These are phyloP conservation scores for Ambrosia hybrid DNA, from an alignment of 140 eudicot genomes.

Conservation along the genomic window DNA sequence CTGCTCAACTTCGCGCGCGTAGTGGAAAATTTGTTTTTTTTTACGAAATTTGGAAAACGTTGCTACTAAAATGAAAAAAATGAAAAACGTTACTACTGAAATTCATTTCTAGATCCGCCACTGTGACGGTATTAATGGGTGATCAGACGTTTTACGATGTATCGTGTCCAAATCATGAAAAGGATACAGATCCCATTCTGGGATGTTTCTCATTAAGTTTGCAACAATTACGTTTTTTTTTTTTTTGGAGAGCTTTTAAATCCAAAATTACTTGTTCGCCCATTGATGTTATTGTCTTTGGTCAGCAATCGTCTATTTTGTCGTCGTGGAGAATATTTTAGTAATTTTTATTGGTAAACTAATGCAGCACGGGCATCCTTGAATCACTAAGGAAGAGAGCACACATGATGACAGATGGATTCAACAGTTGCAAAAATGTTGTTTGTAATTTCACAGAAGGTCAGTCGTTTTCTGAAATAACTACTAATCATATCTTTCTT, in stretches of 20 bases:
- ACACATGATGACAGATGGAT: slow-evolving; percentile 95
- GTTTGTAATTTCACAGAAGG: slow-evolving; percentile 99
- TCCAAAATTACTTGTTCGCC: not conserved
- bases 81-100: too few species aligned
- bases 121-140: not conserved
- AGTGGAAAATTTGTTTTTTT: too few species aligned
- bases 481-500: not conserved
- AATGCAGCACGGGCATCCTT: slow-evolving; percentile 89
- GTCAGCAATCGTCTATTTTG: not conserved
- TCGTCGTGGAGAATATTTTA: slow-evolving; percentile 16
- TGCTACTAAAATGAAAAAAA: too few species aligned
- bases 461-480: slow-evolving; percentile 15
- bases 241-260: not conserved
- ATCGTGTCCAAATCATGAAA: too few species aligned
- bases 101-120: too few species aligned
- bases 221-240: not conserved
- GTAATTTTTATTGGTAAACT: slow-evolving; percentile 16
- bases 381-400: slow-evolving; percentile 95
- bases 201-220: not conserved
- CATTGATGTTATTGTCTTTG: slow-evolving; percentile 7
- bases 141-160: not conserved
- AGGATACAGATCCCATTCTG: too few species aligned
- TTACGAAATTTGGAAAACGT: too few species aligned
- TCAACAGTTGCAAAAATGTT: slow-evolving; percentile 97
- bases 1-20: too few species aligned